Conservation (phyloP, 768 basidiomycete species). For the Crassisporium funariophilum region DNA sequence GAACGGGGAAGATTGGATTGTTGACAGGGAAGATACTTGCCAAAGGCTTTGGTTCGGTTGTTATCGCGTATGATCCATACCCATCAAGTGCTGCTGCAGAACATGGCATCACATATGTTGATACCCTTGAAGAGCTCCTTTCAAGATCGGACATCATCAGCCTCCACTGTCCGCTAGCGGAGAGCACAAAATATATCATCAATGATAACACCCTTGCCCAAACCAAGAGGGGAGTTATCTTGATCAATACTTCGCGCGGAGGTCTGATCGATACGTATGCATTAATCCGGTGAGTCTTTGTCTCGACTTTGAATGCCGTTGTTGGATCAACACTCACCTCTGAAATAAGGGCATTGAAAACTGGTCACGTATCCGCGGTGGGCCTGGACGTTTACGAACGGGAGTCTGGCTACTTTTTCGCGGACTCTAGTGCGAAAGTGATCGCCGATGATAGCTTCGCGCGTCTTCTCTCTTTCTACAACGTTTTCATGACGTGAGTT, state of each 20-base stretch:
- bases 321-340: not conserved
- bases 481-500: constrained; percentile 45
- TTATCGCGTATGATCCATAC: constrained; percentile 44
- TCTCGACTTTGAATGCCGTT: no score
- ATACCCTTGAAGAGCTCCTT: constrained; percentile 37
- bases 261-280: constrained; percentile 44
- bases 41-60: constrained; percentile 40
- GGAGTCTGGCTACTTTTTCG: constrained; percentile 44
- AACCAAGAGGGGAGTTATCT: constrained; percentile 42
- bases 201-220: constrained; percentile 37
- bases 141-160: constrained; percentile 41
- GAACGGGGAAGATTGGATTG: constrained; percentile 45
- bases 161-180: constrained; percentile 42
- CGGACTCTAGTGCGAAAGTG: constrained; percentile 44
- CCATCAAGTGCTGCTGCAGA: constrained; percentile 34
- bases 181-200: constrained; percentile 42
- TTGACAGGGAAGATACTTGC: constrained; percentile 43
- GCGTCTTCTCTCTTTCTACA: constrained; percentile 47
- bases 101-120: constrained; percentile 40
- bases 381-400: constrained; percentile 46
- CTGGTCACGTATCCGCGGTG: constrained; percentile 42
- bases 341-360: constrained; percentile 36
- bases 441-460: constrained; percentile 47
- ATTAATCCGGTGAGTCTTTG: constrained; percentile 36
- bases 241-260: constrained; percentile 47